Evolutionary conservation across 169 alveolate species (phyloP), one percentile per base, ranked within the genome.

Genomic region (Theileria parva): DNA sequence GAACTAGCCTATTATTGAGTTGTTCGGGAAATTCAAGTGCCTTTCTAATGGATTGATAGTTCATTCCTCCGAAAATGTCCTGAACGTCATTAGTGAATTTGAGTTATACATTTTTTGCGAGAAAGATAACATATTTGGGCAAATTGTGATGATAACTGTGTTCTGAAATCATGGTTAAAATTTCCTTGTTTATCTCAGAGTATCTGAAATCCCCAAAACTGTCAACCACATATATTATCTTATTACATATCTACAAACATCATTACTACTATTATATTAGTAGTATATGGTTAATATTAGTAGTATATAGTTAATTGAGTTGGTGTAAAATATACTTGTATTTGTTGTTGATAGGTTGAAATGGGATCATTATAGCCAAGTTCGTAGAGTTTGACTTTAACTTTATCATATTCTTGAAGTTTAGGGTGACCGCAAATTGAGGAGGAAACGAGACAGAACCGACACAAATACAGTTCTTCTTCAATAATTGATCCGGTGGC

Each of bases 81-180:
- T 73, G 37, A 17, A 53, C 0, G 25, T 59, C 0, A 73, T 44
- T 4, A 73, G 11, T 61, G 30, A 13, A 30, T 32, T 8, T 17
- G 39, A 28, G 9, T 34, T 79, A 17, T 55, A 83, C 89, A 76
- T 68, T 65, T 76, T 83, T 83, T 19, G 79, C 77, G 61, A 73
- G 67, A 80, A 83, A 83, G 0, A 83, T 65, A 2, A 67, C 89
- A 44, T 77, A 77, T 21, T 83, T 83, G n/a, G 89, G 86, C 27
- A 63, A 11, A 37, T 65, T 77, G 76, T 83, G 85, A 57, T 55
- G 78, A 70, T 73, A 83, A 77, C 67, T 75, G 53, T 83, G 89
- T 39, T 83, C 85, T 6, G 89, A 59, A 28, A 83, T 71, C 48
- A 73, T n/a, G 32, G 80, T 73, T 5, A 73, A 17, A 15, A 73